Base-by-base conservation (phyloP, 2,329 filamentous ascomycete species). In the Curvularia lunata region DNA sequence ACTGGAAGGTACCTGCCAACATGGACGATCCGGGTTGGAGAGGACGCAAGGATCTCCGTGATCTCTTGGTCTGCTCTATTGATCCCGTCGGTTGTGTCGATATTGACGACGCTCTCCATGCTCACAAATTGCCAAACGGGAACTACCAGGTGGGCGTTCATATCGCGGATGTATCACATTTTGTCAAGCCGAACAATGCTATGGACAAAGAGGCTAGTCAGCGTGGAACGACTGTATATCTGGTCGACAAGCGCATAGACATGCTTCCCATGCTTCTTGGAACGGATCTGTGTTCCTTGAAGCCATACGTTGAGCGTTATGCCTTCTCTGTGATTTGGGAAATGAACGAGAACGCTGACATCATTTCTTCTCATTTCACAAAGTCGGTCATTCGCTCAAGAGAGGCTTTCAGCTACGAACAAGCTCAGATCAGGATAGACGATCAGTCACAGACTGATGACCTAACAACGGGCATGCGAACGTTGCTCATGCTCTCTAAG, bases 81-180 rank as follows among this genome's bases (percentile, higher is more conserved):
- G 95, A 99, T 74, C 95, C 95, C 48, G 86, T 92, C 28, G 93
- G 93, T 1, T 99, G 95, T 77, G 94, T 98, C 71, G 95, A 99
- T 81, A 99, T 99, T 57, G 95, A 99, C 70, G 96, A 99, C 78
- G 95, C 95, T 18, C 85, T 99, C 6, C 96, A 99, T 77, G 93
- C 95, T 6, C 85, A 88, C 59, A 83, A 85, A 49, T 80, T 99
- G 21, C 89, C 92, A 0, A 98, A 98, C 70, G 95, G 96, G 42
- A 97, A 98, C 75, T 93, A 88, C 64, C 92, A 98, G 77, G 92
- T 99, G 9, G 95, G 95, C 63, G 95, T 99, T 16, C 96, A 99
- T 78, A 99, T 99, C 77, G 96, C 95, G 27, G 95, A 99, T 77
- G 95, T 99, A n/a, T 98, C 95, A 9, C 91, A 99, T 79, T 99